phyloP scores from a whole-genome alignment of 164 flowering plant species.

The Magnolia changhungtana region DNA sequence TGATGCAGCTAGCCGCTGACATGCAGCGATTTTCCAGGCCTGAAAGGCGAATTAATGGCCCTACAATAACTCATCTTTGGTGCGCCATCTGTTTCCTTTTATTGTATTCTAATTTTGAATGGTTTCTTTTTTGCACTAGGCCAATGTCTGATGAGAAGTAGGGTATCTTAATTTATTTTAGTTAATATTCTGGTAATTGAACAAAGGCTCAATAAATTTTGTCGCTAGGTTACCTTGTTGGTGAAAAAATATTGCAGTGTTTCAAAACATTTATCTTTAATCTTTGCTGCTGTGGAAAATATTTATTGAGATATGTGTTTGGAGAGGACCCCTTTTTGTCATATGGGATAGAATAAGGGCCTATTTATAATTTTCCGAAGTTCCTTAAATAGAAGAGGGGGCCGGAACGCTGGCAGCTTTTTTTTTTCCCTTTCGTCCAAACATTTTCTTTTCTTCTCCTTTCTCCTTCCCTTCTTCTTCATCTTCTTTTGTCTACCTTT shows the following conservation, averaged over 20 bases:
- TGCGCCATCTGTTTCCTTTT: conserved; percentile 22
- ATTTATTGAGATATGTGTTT: too few relatives aligned
- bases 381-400: too few relatives aligned
- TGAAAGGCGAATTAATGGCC: conserved; percentile 95
- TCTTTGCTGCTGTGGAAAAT: too few relatives aligned
- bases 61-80: conserved; percentile 95
- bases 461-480: not conserved
- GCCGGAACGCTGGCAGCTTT: too few relatives aligned
- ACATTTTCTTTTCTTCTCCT: not conserved
- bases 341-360: too few relatives aligned
- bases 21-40: conserved; percentile 99
- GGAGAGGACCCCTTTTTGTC: too few relatives aligned
- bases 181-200: not conserved
- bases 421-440: too few relatives aligned
- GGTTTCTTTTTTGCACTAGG: not conserved
- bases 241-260: too few relatives aligned
- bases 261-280: too few relatives aligned
- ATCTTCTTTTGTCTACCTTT: not conserved
- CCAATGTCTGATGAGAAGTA: not conserved
- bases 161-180: not conserved
- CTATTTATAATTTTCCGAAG: too few relatives aligned
- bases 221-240: too few relatives aligned
- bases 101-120: not conserved
- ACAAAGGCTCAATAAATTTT: too few relatives aligned
- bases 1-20: conserved; percentile 87